Conservation (phyloP, 805 yeast species). For the Kodamaea laetipori region DNA sequence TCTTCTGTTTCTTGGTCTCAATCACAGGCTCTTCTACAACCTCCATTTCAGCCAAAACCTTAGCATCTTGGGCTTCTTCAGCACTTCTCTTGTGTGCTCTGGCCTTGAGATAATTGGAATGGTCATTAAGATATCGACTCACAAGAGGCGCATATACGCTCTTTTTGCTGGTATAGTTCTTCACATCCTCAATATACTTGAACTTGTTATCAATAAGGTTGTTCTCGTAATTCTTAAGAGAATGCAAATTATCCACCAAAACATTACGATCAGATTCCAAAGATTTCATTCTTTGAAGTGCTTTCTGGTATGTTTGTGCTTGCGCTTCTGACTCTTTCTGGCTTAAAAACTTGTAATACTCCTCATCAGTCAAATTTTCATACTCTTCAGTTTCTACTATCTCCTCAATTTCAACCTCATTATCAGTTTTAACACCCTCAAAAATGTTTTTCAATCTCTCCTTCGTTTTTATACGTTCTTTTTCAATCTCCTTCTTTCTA, state of each 20-base stretch:
- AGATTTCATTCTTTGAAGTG: conserved; percentile 16
- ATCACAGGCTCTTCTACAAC: conserved; percentile 5
- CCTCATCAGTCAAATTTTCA: conserved; percentile 23
- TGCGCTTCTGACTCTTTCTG: conserved; percentile 26
- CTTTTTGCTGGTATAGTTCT: conserved; percentile 10
- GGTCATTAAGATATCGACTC: conserved; percentile 40
- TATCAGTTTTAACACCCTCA: conserved; percentile 32
- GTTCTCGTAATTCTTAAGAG: conserved; percentile 36
- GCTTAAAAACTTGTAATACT: conserved; percentile 22
- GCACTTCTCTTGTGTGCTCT: conserved; percentile 36
- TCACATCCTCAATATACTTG: conserved; percentile 35
- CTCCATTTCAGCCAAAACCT: conserved; percentile 29
- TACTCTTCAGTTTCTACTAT: conserved; percentile 10
- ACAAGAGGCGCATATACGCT: not conserved
- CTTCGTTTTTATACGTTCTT: conserved; percentile 53
- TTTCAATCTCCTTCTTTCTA: conserved; percentile 48
- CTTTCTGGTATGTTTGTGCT: conserved; percentile 23
- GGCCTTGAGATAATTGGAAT: conserved; percentile 44
- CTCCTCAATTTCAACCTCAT: not conserved
- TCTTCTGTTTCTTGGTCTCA: conserved; percentile 8
- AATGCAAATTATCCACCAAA: conserved; percentile 24
- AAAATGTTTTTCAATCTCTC: conserved; percentile 48
- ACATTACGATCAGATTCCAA: conserved; percentile 23
- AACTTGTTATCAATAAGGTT: conserved; percentile 40
- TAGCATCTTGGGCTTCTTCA: conserved; percentile 48